A percentile compares a stretch with the other conserved stretches of the same genome.
Conservation (phyloP, 352 stramenopile species). For the Pythium biforme region DNA sequence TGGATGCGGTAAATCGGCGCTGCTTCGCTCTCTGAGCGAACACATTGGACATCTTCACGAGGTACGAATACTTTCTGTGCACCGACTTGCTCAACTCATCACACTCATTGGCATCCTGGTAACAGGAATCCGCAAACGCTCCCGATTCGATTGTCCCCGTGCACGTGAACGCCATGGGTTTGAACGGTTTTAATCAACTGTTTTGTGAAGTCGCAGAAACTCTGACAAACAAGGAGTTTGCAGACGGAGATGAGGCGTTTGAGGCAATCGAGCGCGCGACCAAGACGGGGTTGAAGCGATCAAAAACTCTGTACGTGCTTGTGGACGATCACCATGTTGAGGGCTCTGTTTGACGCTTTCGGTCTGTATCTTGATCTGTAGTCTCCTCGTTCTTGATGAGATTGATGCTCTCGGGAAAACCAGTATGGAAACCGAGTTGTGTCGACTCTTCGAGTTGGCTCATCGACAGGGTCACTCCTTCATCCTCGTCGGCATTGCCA, state of each 20-base stretch:
- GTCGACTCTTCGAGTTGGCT: conserved; percentile 73
- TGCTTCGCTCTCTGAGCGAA: conserved; percentile 54
- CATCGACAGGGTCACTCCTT: conserved; percentile 60
- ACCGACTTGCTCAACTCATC: neutral
- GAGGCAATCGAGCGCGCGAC: conserved; percentile 62
- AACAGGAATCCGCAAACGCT: conserved; percentile 6
- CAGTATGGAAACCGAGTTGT: conserved; percentile 66
- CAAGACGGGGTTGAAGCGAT: conserved; percentile 39
- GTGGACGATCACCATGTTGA: neutral
- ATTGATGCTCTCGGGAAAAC: conserved; percentile 75
- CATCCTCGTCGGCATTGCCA: conserved; percentile 79
- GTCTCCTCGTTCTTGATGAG: conserved; percentile 77
- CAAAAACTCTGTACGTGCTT: conserved; percentile 40
- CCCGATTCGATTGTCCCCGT: conserved; percentile 42
- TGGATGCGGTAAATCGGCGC: conserved; percentile 74
- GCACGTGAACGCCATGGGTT: conserved; percentile 75
- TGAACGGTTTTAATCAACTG: conserved; percentile 49
- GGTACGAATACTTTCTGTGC: conserved; percentile 22
- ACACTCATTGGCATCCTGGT: neutral
- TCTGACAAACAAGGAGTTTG: conserved; percentile 49
- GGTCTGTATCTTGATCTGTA: neutral
- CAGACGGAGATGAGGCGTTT: conserved; percentile 49
- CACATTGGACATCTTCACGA: conserved; percentile 53
- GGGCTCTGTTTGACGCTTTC: neutral
- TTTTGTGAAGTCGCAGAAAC: conserved; percentile 57